Evolutionary conservation across 2,329 filamentous ascomycete species (phyloP), one percentile per base, ranked within the genome.

Genomic region (Allantophomopsis cytisporea): DNA sequence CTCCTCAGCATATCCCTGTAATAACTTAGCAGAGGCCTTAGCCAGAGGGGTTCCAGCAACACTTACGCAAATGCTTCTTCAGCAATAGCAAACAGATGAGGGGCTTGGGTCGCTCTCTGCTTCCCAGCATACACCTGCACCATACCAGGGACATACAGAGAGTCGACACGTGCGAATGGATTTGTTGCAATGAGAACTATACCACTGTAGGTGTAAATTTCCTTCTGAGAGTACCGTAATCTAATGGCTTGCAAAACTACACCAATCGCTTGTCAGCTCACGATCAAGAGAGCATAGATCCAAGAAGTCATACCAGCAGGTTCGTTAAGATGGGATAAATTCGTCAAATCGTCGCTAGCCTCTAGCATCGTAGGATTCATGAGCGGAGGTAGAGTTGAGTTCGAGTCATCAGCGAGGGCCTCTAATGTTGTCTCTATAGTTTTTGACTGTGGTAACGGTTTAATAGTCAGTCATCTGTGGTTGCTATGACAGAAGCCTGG

Each of bases 281-380:
- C 5, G 7, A 28, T 28, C 23, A 28, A 28, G 23, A 28, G 23
- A 10, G 3, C 23, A 28, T 28, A 28, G 7, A 8, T 8, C 23
- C 23, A 28, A 28, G 23, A 38, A 37, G 31, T 52, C 70, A 51
- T 79, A 94, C 87, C 88, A 60, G 91, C 91, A 56, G 91, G 91
- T 62, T 98, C 91, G 66, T 98, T 98, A 46, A 98, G 66, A 75
- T 98, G 88, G 51, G 91, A 98, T 49, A 98, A 63, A 60, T 94
- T 96, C 47, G 91, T 98, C 54, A 98, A 66, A 62, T 98, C 91
- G 64, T 98, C 91, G 65, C 88, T 95, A 51, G 91, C 91, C 72
- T 98, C 91, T 50, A 98, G 82, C 77, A 96, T 93, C 39, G 89
- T 76, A 49, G 91, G 91, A 61, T 98, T 98, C 87, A 96, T 96